Evolutionary conservation across 805 yeast species (phyloP).

Genomic region (Yarrowia divulgata): DNA sequence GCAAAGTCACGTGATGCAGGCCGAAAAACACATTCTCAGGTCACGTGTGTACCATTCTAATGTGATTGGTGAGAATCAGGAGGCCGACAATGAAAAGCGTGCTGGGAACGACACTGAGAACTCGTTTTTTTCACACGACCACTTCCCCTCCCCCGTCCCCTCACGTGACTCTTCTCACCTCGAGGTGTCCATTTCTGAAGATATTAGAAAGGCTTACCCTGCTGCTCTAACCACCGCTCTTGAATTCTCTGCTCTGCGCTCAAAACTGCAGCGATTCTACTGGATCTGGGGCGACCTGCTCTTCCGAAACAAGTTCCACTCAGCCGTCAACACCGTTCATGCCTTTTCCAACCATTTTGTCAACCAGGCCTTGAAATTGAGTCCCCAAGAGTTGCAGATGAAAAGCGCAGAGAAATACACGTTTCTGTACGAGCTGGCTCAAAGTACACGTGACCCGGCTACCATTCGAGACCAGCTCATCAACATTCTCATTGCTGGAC

Average conservation of each 20-base stretch:
- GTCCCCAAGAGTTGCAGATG: slow-evolving; percentile 36
- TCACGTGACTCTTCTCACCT: background rate
- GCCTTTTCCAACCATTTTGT: slow-evolving; percentile 54
- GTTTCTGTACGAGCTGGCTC: slow-evolving; percentile 58
- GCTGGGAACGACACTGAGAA: no score
- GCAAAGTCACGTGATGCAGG: background rate
- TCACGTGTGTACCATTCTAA: background rate
- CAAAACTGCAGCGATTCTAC: slow-evolving; percentile 43
- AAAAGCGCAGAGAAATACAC: slow-evolving; percentile 53
- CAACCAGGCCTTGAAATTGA: slow-evolving; percentile 50
- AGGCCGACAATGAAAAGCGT: no score
- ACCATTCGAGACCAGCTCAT: slow-evolving; percentile 59
- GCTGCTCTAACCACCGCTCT: slow-evolving; percentile 44
- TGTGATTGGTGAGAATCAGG: background rate
- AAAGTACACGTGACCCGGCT: slow-evolving; percentile 57
- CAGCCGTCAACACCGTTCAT: slow-evolving; percentile 48
- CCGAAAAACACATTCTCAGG: background rate
- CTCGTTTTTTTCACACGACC: background rate
- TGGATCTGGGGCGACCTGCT: slow-evolving; percentile 41
- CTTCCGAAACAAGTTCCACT: slow-evolving; percentile 48
- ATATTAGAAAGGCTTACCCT: slow-evolving; percentile 42
- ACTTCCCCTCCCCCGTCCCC: background rate
- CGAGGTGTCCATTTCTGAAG: background rate
- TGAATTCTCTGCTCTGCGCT: slow-evolving; percentile 41
- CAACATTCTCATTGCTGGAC: slow-evolving; percentile 61